Evolutionary conservation across 2,329 filamentous ascomycete genomes (phyloP), one percentile per base, ranked within the genome.

Genomic region (Eutypella sp.): DNA sequence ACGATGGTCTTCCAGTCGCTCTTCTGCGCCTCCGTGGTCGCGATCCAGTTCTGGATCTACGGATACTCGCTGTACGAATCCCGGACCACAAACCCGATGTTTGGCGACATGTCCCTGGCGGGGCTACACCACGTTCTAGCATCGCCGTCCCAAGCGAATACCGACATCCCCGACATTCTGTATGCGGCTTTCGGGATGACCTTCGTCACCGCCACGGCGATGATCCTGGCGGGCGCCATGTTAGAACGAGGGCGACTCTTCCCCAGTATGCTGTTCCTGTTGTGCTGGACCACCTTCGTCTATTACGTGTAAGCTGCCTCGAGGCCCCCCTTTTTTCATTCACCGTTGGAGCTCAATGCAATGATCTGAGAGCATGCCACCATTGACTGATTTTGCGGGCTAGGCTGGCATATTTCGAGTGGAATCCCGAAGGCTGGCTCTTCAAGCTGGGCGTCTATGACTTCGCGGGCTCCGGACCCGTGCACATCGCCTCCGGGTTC

Each of bases 351-450:
- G 22, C 24, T 24, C 11, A 8, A 24, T 24, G 19, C 18, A 13
- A 9, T 15, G 13, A 16, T 20, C 15, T 36, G 42, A 25, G 8
- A 19, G 19, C 22, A 33, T 15, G 11, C 25, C 5, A 33, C 23
- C 16, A 7, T 19, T 36, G 13, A 33, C 13, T 3, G 19, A 13
- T 4, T 3, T n/a, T 19, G 2, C 18, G 9, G 10, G 3, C 4
- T 15, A 58, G 75, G 0, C 75, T 84, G 29, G 81, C 81, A 0
- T 81, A 75, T 65, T 84, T 81, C 80, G 82, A 79, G 4, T 85
- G 82, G 82, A 85, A 85, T 55, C 57, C 73, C n/a, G 77, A 75
- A 43, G 81, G 82, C 10, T 85, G 82, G 81, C 66, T 85, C 1
- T 82, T 70, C 62, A 77, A 82, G 19, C 71, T 84, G 2, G 75